Evolutionary conservation across 352 stramenopile genomes (phyloP).

Genomic region (Globisporangium emineosum): DNA sequence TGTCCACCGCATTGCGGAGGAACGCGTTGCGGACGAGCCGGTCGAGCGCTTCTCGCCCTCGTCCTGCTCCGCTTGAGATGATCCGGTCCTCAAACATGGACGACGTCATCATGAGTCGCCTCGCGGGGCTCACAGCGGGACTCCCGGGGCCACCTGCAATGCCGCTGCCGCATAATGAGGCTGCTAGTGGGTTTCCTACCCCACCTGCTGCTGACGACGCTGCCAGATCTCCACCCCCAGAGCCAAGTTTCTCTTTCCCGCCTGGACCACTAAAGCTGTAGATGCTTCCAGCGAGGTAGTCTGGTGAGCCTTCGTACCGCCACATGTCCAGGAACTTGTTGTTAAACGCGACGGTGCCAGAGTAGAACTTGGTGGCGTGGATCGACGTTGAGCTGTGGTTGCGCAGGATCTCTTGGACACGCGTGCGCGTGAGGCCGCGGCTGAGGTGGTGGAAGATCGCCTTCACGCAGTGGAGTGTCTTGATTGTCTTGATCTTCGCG

Average conservation of each 20-base stretch:
- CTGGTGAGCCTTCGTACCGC: constrained; percentile 70
- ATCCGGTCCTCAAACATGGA: constrained; percentile 46
- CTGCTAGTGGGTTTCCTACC: not conserved
- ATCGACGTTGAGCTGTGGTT: constrained; percentile 67
- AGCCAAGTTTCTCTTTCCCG: constrained; percentile 11
- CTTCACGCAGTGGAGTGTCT: constrained; percentile 67
- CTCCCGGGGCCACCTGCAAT: constrained; percentile 1
- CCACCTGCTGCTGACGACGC: not conserved
- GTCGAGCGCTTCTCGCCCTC: constrained; percentile 54
- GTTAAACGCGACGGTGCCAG: constrained; percentile 68
- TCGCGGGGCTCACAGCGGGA: constrained; percentile 9
- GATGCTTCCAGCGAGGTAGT: constrained; percentile 61
- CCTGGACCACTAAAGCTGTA: constrained; percentile 20
- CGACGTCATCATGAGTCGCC: constrained; percentile 22
- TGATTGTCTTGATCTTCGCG: constrained; percentile 35
- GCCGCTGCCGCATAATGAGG: not conserved
- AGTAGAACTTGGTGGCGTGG: constrained; percentile 70
- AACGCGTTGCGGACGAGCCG: constrained; percentile 51
- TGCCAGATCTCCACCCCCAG: not conserved
- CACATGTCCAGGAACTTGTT: constrained; percentile 83
- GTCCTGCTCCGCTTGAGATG: constrained; percentile 35
- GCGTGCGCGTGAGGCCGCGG: constrained; percentile 53
- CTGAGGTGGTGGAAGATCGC: constrained; percentile 75
- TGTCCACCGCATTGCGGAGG: constrained; percentile 21
- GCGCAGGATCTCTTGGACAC: constrained; percentile 62